Conservation (phyloP, 2,329 filamentous ascomycete genomes). For the Gaeumannomyces sp. region DNA sequence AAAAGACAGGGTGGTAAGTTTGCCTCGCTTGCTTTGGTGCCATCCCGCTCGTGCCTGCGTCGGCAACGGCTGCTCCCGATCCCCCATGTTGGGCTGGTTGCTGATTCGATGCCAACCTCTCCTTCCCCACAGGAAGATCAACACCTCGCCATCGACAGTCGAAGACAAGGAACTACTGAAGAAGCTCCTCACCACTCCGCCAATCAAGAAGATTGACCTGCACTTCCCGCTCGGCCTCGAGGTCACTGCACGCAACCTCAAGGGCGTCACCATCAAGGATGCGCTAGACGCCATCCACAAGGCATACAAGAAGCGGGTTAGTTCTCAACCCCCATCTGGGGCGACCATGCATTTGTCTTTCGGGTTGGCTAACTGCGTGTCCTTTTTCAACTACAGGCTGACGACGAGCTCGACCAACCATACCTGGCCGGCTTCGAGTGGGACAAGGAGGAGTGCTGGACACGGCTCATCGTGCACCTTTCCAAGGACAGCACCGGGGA, state of each 20-base stretch:
- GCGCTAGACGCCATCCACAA: constrained; percentile 93
- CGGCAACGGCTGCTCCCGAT: background rate
- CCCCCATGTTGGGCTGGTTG: background rate
- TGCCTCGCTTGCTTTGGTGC: constrained; percentile 12
- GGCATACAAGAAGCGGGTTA: constrained; percentile 91
- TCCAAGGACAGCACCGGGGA: constrained; percentile 51
- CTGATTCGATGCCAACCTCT: background rate
- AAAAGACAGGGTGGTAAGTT: constrained; percentile 79
- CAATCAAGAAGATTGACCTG: constrained; percentile 90
- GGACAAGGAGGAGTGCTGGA: constrained; percentile 91
- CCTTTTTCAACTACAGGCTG: constrained; percentile 50
- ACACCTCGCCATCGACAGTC: constrained; percentile 69
- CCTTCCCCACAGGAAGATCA: constrained; percentile 69
- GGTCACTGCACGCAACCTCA: constrained; percentile 83
- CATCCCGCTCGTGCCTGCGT: background rate
- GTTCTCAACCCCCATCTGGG: constrained; percentile 22
- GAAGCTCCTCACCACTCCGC: constrained; percentile 70
- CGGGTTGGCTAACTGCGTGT: background rate
- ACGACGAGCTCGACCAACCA: constrained; percentile 83
- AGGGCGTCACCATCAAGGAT: constrained; percentile 96
- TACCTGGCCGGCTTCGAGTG: constrained; percentile 94
- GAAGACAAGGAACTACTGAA: constrained; percentile 83
- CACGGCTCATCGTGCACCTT: constrained; percentile 78
- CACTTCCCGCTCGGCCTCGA: constrained; percentile 84
- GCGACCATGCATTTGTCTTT: background rate